phyloP scores from a whole-genome alignment of 257 asterid genomes.

The Datura wrightii region DNA sequence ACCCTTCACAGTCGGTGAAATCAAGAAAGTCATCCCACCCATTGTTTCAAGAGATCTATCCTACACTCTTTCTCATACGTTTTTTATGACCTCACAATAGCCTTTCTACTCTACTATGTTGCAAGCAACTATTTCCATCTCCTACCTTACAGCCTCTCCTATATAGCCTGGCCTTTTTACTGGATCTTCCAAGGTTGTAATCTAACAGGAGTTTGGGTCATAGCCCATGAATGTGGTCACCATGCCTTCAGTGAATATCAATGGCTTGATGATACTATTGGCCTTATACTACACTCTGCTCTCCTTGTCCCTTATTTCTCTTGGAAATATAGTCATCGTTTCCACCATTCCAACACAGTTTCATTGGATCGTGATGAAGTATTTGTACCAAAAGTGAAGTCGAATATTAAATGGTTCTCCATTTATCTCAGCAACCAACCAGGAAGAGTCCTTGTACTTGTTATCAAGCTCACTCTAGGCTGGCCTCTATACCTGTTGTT shows the following conservation, averaged over 20 bases:
- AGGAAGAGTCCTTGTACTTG: conserved; percentile 58
- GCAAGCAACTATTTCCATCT: conserved; percentile 69
- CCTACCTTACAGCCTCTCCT: conserved; percentile 60
- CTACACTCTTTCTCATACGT: conserved; percentile 79
- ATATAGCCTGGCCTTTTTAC: conserved; percentile 73
- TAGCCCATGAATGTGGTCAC: conserved; percentile 32
- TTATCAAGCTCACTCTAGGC: conserved; percentile 65
- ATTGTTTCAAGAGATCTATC: conserved; percentile 84
- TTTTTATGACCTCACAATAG: conserved; percentile 59
- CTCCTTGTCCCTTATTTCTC: conserved; percentile 62
- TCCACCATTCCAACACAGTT: conserved; percentile 71
- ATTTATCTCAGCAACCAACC: conserved; percentile 70
- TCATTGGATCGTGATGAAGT: conserved; percentile 85
- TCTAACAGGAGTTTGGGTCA: conserved; percentile 71
- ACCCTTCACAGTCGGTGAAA: conserved; percentile 70
- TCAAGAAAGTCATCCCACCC: conserved; percentile 89
- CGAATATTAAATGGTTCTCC: conserved; percentile 47
- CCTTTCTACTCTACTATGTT: conserved; percentile 58
- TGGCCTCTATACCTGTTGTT: conserved; percentile 81
- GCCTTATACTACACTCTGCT: conserved; percentile 52
- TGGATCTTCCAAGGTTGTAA: conserved; percentile 75
- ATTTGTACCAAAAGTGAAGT: conserved; percentile 67
- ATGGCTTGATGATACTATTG: conserved; percentile 71
- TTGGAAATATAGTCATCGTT: conserved; percentile 65
- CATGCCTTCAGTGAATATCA: conserved; percentile 67